These are phyloP conservation scores for Megacollybia marginata DNA, from an alignment of 768 basidiomycete genomes.

Conservation along the genomic window DNA sequence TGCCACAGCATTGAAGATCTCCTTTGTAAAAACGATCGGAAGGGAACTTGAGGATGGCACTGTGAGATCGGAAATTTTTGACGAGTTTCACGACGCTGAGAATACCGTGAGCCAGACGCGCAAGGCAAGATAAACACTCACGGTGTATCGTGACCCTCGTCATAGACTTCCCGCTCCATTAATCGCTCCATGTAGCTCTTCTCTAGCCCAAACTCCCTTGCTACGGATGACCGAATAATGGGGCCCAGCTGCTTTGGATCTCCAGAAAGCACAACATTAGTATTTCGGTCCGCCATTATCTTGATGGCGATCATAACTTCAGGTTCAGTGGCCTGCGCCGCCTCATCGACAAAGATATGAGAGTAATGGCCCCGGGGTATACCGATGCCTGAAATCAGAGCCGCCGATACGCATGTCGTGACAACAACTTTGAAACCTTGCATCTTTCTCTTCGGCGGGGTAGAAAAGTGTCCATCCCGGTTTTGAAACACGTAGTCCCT, in stretches of 20 bases:
- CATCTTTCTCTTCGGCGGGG: conserved; percentile 34
- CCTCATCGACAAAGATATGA: conserved; percentile 63
- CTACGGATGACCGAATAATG: conserved; percentile 52
- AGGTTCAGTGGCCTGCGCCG: conserved; percentile 57
- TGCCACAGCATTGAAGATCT: conserved; percentile 43
- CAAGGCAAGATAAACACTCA: conserved; percentile 8
- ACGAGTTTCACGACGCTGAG: conserved; percentile 53
- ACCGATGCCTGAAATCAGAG: conserved; percentile 39
- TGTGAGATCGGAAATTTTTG: conserved; percentile 62
- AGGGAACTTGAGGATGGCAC: conserved; percentile 51
- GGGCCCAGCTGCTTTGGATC: conserved; percentile 72
- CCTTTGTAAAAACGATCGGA: conserved; percentile 52
- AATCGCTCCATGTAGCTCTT: conserved; percentile 56
- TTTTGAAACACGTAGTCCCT: conserved; percentile 31
- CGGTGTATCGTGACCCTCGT: conserved; percentile 26
- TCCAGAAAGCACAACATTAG: conserved; percentile 57
- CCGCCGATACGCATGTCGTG: conserved; percentile 49
- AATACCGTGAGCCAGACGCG: conserved; percentile 1
- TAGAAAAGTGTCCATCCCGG: conserved; percentile 32
- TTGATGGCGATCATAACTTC: conserved; percentile 50
- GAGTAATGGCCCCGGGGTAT: conserved; percentile 46
- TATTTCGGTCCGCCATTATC: conserved; percentile 41
- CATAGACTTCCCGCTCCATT: conserved; percentile 40
- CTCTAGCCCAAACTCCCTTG: conserved; percentile 50
- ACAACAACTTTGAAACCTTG: conserved; percentile 43